A percentile compares a stretch with the other conserved stretches of the same genome.
Evolutionary conservation across 2,329 filamentous ascomycete genomes (phyloP).

Genomic region (Nigrospora sphaerica): DNA sequence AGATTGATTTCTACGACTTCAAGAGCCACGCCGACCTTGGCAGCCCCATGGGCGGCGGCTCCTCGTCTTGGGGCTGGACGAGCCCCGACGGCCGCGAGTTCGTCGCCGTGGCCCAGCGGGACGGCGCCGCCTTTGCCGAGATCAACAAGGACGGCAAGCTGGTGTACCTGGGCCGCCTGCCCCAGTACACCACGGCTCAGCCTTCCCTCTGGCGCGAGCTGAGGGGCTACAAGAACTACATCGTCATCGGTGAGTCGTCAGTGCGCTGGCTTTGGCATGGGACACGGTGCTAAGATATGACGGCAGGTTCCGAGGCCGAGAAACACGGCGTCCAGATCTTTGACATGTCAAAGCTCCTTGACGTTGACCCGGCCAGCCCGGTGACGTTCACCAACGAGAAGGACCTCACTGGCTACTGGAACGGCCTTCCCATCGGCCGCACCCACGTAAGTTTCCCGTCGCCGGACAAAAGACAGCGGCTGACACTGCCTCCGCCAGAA

Average conservation of each 20-base stretch:
- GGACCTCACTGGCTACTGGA: conserved; percentile 29
- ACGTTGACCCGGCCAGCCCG: conserved; percentile 31
- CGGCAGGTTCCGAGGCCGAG: conserved; percentile 28
- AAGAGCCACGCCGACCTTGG: conserved; percentile 43
- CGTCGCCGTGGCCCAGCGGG: conserved; percentile 38
- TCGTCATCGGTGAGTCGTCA: conserved; percentile 18
- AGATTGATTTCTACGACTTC: conserved; percentile 20
- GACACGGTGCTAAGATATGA: no score
- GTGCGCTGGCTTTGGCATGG: no score
- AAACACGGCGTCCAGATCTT: conserved; percentile 56
- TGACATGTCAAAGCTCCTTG: conserved; percentile 48
- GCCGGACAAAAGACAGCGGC: no score
- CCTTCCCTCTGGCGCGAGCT: conserved; percentile 30
- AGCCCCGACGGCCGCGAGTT: conserved; percentile 38
- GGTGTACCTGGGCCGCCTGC: conserved; percentile 37
- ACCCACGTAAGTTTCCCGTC: conserved; percentile 11
- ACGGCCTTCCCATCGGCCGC: conserved; percentile 25
- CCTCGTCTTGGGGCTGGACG: conserved; percentile 19
- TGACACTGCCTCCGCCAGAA: conserved; percentile 31
- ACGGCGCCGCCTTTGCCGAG: conserved; percentile 43
- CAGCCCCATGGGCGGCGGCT: conserved; percentile 2
- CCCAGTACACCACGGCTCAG: conserved; percentile 26
- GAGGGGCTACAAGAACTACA: conserved; percentile 26
- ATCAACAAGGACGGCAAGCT: conserved; percentile 35
- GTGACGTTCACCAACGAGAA: conserved; percentile 21